Evolutionary conservation across 345 rosid genomes (phyloP).

Genomic region (Sonneratia alba): DNA sequence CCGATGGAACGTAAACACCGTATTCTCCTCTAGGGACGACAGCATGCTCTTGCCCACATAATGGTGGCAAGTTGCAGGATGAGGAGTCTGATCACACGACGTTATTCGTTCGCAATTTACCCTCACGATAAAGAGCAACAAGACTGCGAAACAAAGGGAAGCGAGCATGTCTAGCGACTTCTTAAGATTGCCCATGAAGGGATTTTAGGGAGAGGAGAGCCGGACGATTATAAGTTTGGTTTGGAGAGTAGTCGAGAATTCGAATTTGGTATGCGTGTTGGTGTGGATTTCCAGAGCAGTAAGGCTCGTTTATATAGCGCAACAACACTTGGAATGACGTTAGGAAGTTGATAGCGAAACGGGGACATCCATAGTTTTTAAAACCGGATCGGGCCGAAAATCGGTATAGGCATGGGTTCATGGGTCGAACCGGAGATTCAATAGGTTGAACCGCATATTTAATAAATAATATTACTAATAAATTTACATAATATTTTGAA

Average conservation of each 20-base stretch:
- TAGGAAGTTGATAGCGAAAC: neutral
- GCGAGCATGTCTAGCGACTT: neutral
- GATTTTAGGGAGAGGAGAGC: neutral
- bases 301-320: neutral
- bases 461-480: too few species aligned
- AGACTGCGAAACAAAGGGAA: constrained; percentile 7
- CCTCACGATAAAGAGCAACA: constrained; percentile 8
- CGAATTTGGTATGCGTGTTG: neutral
- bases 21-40: constrained; percentile 7
- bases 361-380: too few species aligned
- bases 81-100: constrained; percentile 53
- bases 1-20: constrained; percentile 28
- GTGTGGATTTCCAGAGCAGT: neutral
- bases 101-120: constrained; percentile 23
- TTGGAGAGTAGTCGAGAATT: neutral
- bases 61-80: constrained; percentile 40
- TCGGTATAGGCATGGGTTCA: too few species aligned
- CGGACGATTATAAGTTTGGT: neutral
- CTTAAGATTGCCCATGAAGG: neutral
- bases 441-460: too few species aligned
- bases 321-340: neutral
- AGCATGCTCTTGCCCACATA: constrained; percentile 15
- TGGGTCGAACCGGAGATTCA: too few species aligned
- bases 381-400: too few species aligned
- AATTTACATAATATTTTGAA: too few species aligned